phyloP scores from a whole-genome alignment of 192 early-diverging fungal species.

The Funneliformis mosseae region DNA sequence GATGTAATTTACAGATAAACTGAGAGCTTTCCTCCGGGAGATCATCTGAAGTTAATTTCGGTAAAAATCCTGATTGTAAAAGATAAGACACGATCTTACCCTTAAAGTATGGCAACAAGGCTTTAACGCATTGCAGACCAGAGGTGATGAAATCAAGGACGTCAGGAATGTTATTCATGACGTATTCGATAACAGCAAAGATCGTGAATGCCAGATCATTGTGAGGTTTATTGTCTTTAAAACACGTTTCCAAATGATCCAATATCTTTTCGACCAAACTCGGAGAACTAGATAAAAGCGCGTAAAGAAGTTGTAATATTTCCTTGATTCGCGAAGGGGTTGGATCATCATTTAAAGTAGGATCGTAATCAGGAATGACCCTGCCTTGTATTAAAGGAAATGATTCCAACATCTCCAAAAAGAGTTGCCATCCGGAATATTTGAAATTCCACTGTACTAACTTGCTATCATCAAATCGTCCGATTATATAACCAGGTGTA shows the following conservation, averaged over 20 bases:
- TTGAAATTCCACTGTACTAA: conserved; percentile 14
- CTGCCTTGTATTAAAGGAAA: neutral
- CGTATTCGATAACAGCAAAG: conserved; percentile 1
- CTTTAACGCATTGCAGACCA: neutral
- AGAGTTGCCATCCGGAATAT: conserved; percentile 25
- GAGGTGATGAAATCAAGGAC: neutral
- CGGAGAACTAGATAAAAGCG: conserved; percentile 3
- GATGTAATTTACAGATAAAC: conserved; percentile 1
- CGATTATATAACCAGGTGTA: conserved; percentile 7
- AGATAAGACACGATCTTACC: neutral
- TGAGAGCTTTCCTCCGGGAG: neutral
- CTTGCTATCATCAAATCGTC: neutral
- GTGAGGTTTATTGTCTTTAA: neutral
- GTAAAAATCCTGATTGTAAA: conserved; percentile 13
- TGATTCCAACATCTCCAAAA: neutral
- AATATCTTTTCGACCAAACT: neutral
- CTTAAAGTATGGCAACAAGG: conserved; percentile 1
- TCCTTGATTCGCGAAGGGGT: neutral
- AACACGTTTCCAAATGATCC: neutral
- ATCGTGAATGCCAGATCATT: conserved; percentile 2
- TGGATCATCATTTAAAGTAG: neutral
- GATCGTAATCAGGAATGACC: neutral
- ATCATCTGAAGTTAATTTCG: neutral
- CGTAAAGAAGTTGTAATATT: conserved; percentile 4
- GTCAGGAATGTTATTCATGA: neutral